Evolutionary conservation across 495 filamentous ascomycete species (phyloP), one percentile per base, ranked within the genome.

Genomic region (Hypoxylon perforatum): DNA sequence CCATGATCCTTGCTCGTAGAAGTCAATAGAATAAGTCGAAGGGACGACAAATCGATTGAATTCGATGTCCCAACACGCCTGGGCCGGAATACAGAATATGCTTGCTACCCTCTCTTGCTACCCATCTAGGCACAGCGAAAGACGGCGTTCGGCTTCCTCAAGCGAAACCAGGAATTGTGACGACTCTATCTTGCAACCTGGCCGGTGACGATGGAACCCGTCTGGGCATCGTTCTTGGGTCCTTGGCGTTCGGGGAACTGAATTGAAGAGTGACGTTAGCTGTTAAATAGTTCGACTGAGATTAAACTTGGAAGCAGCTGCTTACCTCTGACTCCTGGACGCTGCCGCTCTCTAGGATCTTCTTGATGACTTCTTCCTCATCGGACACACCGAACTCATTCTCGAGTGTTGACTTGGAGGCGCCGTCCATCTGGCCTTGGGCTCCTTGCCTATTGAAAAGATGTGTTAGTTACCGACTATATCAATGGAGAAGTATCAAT

Each of bases 311-410:
- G 21, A 12, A 23, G 10, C 9, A 22, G n/a, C 42, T 19, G 80
- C 88, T 63, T 83, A 95, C 92, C 80, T 85, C 78, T 38, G 80
- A 76, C 62, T 87, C 80, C 80, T 96, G 91, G 38, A 88, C 69
- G 17, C 80, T 83, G 7, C 95, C 95, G 67, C 83, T 82, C 78
- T 93, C 86, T 30, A 99, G 80, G 61, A 99, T 96, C 81, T 88
- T 80, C 73, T 81, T 83, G 66, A 98, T 86, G 44, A 88, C 88
- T 1, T 92, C 91, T 0, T 97, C 93, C 12, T 92, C 88, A 45
- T 88, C 81, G 45, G 77, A 63, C 9, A 91, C 94, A 45, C 92
- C 93, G 67, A 99, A 99, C 81, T 99, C 94, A 67, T 87, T 90
- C 69, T 94, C 89, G 3, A 99, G 84, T 21, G 77, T 78, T 14